phyloP scores from a whole-genome alignment of 345 rosid species.

The Salix suchowensis region DNA sequence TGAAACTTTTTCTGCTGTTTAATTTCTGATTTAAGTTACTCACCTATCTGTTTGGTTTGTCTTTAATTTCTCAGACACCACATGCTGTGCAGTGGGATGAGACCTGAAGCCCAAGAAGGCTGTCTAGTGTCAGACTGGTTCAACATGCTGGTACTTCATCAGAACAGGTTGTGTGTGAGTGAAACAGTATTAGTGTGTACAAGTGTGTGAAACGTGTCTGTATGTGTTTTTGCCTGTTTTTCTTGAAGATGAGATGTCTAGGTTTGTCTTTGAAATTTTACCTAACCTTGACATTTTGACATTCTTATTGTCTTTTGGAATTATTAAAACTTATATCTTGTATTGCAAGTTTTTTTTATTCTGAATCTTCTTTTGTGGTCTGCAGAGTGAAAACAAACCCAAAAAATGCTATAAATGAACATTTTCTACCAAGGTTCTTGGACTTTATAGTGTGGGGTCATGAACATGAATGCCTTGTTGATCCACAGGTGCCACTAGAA shows the following conservation, averaged over 20 bases:
- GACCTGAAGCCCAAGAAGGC: conserved; percentile 92
- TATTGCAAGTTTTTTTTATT: neutral
- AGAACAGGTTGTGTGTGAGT: conserved; percentile 67
- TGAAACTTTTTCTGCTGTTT: conserved; percentile 4
- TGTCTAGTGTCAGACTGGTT: conserved; percentile 86
- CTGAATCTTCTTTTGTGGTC: neutral
- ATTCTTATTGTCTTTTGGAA: neutral
- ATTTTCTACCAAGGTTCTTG: conserved; percentile 87
- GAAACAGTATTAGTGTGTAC: neutral
- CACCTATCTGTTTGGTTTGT: conserved; percentile 15
- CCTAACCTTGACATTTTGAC: neutral
- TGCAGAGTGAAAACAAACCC: conserved; percentile 93
- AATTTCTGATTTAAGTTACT: conserved; percentile 13
- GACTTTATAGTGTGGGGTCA: conserved; percentile 99
- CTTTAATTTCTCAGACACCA: conserved; percentile 60
- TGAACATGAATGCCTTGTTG: conserved; percentile 93
- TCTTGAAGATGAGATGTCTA: neutral
- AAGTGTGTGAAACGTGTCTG: neutral
- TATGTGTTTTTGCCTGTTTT: neutral
- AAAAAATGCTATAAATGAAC: conserved; percentile 96
- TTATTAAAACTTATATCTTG: neutral
- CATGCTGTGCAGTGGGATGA: conserved; percentile 99
- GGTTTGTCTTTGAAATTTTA: neutral
- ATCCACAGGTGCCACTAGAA: conserved; percentile 65
- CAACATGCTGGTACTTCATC: conserved; percentile 96